Base-by-base conservation (phyloP, 139 green algal genomes). In the Deuterostichococcus epilithicus region DNA sequence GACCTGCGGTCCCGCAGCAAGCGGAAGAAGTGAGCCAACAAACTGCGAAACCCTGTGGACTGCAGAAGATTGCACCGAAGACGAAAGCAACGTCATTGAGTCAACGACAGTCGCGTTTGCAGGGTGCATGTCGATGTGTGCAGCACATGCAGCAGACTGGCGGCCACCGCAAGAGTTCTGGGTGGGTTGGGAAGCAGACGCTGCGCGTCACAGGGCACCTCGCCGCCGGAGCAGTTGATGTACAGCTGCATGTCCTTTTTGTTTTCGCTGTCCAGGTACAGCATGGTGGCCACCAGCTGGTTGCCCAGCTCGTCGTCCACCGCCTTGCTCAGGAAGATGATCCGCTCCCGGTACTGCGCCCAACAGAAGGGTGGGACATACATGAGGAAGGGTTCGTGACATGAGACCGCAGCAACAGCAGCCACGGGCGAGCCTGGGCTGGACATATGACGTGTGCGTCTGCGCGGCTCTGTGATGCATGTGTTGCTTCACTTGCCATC, bases 261-360 rank as follows among this genome's bases (percentile, higher is more conserved):
- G 80, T 94, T 93, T 63, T 96, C 85, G 66, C 81, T 90, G 82
- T 97, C 93, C 60, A 97, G 81, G 85, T 97, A 97, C 37, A 97
- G 88, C 90, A 97, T 93, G 15, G 93, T 97, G 33, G 88, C 93
- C 23, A 97, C 89, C 36, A 97, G 82, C 82, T 96, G 89, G 85
- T 97, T 97, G 73, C 88, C 90, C 60, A 95, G 88, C 82, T 97
- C 93, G 34, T 97, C 93, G 78, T 96, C 88, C 5, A 97, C 85
- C 3, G 83, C 68, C 78, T 97, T 92, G 32, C 83, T 83, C 36
- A 97, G 82, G 82, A 97, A 97, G 69, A 97, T 93, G 78, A 97
- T 96, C 42, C 93, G 86, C 77, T 97, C 91, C 18, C 92, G 87
- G 75, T 97, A 97, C 87, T 92, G 82, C 75, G 74, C 1, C 32